A percentile compares a stretch with the other conserved stretches of the same genome.
Evolutionary conservation across 805 yeast species (phyloP).

Genomic region (Wickerhamiella sergipiensis): DNA sequence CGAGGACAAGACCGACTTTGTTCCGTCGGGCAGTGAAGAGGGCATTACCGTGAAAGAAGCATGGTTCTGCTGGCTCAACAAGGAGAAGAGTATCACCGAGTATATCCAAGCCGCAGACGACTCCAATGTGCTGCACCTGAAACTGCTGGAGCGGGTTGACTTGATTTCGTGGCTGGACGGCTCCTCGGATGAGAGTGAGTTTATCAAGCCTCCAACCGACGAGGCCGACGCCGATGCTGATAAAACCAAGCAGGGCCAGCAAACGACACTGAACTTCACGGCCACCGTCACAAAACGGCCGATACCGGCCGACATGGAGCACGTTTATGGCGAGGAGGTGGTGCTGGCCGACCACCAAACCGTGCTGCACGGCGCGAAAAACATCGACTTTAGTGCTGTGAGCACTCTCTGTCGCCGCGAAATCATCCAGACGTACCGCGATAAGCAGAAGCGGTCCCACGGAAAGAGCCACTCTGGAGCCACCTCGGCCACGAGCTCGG

Average conservation of each 20-base stretch:
- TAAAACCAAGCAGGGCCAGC: background rate
- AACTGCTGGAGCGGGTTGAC: conserved; percentile 76
- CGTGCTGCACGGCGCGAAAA: conserved; percentile 26
- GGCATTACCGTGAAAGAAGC: conserved; percentile 36
- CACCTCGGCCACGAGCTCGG: background rate
- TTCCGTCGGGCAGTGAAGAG: background rate
- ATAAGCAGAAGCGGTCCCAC: conserved; percentile 1
- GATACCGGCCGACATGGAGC: conserved; percentile 38
- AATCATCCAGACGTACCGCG: conserved; percentile 17
- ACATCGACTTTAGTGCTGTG: conserved; percentile 24
- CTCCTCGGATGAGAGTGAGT: conserved; percentile 43
- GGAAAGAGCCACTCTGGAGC: background rate
- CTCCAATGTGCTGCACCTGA: conserved; percentile 50
- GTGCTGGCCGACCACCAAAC: conserved; percentile 31
- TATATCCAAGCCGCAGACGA: conserved; percentile 63
- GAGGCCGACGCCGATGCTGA: conserved; percentile 5
- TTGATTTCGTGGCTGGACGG: conserved; percentile 73
- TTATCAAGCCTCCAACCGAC: conserved; percentile 22
- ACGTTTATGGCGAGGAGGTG: conserved; percentile 33
- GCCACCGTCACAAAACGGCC: conserved; percentile 20
- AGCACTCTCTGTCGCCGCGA: conserved; percentile 23
- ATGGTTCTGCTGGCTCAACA: conserved; percentile 65
- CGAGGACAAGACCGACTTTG: background rate
- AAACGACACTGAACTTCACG: conserved; percentile 2
- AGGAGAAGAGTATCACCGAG: conserved; percentile 64